phyloP scores from a whole-genome alignment of 1,284 basidiomycete species.

The Ceratobasidium sp. region DNA sequence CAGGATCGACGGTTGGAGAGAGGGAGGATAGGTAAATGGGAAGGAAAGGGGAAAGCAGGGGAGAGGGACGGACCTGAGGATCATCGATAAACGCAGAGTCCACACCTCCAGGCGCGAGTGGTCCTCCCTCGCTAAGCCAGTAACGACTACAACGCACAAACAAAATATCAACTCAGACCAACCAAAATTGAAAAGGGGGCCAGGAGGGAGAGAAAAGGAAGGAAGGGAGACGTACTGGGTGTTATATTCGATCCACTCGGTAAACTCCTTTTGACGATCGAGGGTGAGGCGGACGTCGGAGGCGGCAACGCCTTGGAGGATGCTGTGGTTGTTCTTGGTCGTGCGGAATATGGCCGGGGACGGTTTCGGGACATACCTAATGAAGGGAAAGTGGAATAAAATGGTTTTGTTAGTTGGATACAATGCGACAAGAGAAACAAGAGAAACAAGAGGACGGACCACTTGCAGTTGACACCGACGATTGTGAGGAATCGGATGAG shows the following conservation, averaged over 20 bases:
- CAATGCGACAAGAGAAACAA: not conserved
- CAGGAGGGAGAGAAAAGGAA: too few relatives aligned
- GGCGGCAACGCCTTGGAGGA: conserved; percentile 83
- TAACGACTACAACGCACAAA: conserved; percentile 57
- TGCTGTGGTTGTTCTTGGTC: conserved; percentile 94
- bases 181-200: too few relatives aligned
- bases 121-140: conserved; percentile 85
- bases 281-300: conserved; percentile 79
- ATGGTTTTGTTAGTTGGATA: not conserved
- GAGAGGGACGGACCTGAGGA: conserved; percentile 57
- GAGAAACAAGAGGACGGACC: conserved; percentile 61
- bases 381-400: too few relatives aligned
- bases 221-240: conserved; percentile 60
- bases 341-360: conserved; percentile 88
- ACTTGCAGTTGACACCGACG: conserved; percentile 83
- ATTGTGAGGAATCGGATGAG: conserved; percentile 83
- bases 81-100: conserved; percentile 87
- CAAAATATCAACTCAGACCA: too few relatives aligned
- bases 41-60: too few relatives aligned
- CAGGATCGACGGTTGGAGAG: conserved; percentile 13
- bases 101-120: conserved; percentile 81
- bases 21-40: too few relatives aligned
- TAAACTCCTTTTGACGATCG: conserved; percentile 80
- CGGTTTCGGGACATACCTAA: conserved; percentile 89
- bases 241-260: conserved; percentile 80